A percentile compares a stretch with the other conserved stretches of the same genome.
Evolutionary conservation across 192 early-diverging fungal species (phyloP).

Genomic region (Phlyctochytrium bullatum): DNA sequence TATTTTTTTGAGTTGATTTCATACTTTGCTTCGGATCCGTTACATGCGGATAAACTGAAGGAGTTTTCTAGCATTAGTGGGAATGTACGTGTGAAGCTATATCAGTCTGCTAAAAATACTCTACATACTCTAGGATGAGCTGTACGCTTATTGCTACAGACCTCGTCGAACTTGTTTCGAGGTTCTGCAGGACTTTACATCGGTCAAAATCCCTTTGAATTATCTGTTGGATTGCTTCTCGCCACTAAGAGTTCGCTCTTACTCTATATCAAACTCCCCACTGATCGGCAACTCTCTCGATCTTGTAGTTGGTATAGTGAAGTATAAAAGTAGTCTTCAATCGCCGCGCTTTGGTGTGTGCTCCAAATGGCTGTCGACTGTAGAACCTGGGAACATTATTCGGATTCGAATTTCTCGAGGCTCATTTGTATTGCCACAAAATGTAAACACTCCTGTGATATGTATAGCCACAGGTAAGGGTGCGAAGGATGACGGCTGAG

Average conservation of each 20-base stretch:
- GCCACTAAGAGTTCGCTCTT: slow-evolving; percentile 70
- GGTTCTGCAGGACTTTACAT: slow-evolving; percentile 79
- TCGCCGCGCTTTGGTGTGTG: slow-evolving; percentile 77
- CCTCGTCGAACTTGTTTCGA: slow-evolving; percentile 79
- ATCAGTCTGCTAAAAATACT: slow-evolving; percentile 6
- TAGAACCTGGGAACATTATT: slow-evolving; percentile 42
- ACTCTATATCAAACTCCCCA: slow-evolving; percentile 79
- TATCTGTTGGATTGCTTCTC: slow-evolving; percentile 89
- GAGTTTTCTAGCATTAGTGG: slow-evolving; percentile 80
- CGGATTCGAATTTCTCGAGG: slow-evolving; percentile 20
- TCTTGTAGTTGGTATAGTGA: slow-evolving; percentile 80
- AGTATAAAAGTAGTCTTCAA: slow-evolving; percentile 78
- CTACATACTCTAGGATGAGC: slow-evolving; percentile 63
- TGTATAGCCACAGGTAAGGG: slow-evolving; percentile 83
- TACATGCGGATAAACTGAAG: slow-evolving; percentile 74
- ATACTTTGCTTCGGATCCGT: slow-evolving; percentile 66
- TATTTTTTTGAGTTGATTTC: slow-evolving; percentile 88
- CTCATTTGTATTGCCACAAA: slow-evolving; percentile 43
- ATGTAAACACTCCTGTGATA: slow-evolving; percentile 57
- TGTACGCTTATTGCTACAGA: slow-evolving; percentile 83
- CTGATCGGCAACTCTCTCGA: slow-evolving; percentile 9
- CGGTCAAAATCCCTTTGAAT: slow-evolving; percentile 65
- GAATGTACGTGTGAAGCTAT: slow-evolving; percentile 37
- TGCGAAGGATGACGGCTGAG: neutral
- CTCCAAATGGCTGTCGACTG: slow-evolving; percentile 66